phyloP scores from a whole-genome alignment of 1,284 basidiomycete species.

The Erythrobasidium hasegawianum region DNA sequence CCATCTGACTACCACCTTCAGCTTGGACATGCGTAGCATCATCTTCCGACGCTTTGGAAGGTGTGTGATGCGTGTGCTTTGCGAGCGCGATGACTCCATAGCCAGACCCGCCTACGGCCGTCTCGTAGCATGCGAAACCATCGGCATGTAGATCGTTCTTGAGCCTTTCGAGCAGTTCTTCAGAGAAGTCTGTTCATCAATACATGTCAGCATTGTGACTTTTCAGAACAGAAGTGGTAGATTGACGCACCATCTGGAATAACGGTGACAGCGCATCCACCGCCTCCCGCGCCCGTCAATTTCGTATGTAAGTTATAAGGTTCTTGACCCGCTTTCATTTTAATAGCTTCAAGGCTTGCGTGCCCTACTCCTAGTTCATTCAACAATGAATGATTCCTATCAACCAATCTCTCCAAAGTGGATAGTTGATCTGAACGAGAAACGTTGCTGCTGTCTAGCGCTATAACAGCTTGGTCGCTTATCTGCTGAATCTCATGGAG shows the following conservation, averaged over 20 bases:
- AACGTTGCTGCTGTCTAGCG: slow-evolving; percentile 69
- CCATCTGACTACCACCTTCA: slow-evolving; percentile 52
- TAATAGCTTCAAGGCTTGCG: slow-evolving; percentile 77
- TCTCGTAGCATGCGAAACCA: slow-evolving; percentile 81
- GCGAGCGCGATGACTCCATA: slow-evolving; percentile 69
- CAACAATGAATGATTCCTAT: slow-evolving; percentile 83
- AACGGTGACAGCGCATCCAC: slow-evolving; percentile 93
- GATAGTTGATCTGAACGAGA: slow-evolving; percentile 60
- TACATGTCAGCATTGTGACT: not conserved
- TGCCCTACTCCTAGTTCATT: slow-evolving; percentile 91
- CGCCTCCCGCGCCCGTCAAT: slow-evolving; percentile 96
- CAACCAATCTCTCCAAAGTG: slow-evolving; percentile 62
- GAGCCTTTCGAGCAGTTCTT: slow-evolving; percentile 59
- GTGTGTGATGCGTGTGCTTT: not conserved
- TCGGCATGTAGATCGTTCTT: slow-evolving; percentile 59
- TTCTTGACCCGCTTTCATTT: slow-evolving; percentile 60
- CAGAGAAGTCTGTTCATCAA: slow-evolving; percentile 59
- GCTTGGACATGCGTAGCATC: slow-evolving; percentile 9
- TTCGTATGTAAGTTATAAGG: slow-evolving; percentile 83
- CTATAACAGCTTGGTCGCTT: slow-evolving; percentile 69
- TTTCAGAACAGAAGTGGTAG: too few relatives aligned
- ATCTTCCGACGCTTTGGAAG: slow-evolving; percentile 3
- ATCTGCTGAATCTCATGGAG: slow-evolving; percentile 74
- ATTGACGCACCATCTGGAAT: slow-evolving; percentile 77
- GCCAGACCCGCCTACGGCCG: slow-evolving; percentile 87